phyloP scores from a whole-genome alignment of 306 rosid genomes.

The Gynostemma pentaphyllum region DNA sequence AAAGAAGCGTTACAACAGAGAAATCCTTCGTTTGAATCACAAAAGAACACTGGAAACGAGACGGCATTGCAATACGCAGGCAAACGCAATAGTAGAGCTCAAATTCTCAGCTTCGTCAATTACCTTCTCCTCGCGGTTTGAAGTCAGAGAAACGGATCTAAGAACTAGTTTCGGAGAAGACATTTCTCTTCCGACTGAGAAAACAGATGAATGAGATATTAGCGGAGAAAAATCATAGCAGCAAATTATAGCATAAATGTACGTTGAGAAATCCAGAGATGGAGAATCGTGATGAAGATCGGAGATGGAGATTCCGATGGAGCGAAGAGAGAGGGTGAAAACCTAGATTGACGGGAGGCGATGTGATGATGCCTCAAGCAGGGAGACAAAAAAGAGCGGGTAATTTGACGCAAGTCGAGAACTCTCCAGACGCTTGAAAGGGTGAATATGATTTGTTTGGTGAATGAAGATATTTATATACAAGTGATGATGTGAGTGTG shows the following conservation, averaged over 20 bases:
- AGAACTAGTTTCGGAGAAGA: background rate
- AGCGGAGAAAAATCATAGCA: background rate
- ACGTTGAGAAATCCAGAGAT: background rate
- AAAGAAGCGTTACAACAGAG: background rate
- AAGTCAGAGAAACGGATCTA: background rate
- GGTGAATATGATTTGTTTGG: too few species aligned
- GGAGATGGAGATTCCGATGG: background rate
- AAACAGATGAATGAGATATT: background rate
- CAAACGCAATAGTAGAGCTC: background rate
- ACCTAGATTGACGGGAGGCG: background rate
- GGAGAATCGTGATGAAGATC: background rate
- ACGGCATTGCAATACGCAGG: background rate
- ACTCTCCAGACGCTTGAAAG: background rate
- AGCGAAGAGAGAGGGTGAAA: background rate
- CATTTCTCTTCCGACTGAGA: background rate
- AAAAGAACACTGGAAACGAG: background rate
- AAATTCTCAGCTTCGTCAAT: background rate
- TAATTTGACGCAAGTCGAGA: background rate
- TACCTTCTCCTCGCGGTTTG: background rate
- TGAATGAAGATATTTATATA: background rate
- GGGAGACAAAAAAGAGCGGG: constrained; percentile 1
- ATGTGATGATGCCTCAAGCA: background rate
- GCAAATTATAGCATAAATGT: background rate
- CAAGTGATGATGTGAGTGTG: too few species aligned
- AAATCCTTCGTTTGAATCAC: background rate